Evolutionary conservation across 2,329 filamentous ascomycete species (phyloP), one percentile per base, ranked within the genome.

Genomic region (Emmonsiellopsis sp.): DNA sequence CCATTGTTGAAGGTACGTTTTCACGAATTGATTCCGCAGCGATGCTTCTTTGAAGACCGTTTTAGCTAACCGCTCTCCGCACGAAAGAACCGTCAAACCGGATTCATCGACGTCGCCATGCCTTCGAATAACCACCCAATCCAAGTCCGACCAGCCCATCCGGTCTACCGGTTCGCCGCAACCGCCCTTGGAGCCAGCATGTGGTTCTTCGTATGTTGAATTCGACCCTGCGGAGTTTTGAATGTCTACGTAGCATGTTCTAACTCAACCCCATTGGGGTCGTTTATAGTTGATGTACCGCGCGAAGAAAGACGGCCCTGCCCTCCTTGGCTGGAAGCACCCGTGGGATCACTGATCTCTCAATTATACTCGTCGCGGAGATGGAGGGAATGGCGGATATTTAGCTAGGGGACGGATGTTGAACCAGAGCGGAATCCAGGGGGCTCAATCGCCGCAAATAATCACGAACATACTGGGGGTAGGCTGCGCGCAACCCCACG

Each of bases 241-340:
- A n/a, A 49, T 27, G n/a, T 27, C 21, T 27, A 27, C 5, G 21
- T 27, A 27, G n/a, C 34, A 27, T 43, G 10, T 51, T 37, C 46
- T 50, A 48, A 51, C 39, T 37, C 36, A 14, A 14, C 34, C 8
- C 33, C 31, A n/a, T 46, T 17, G 21, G 47, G 17, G 33, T 33
- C 52, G 32, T 45, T n/a, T 56, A 39, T 65, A 95, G 91, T 75
- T 96, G 68, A 90, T 96, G 84, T 97, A 96, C 77, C 84, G 93
- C 65, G 89, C 90, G 65, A 95, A 92, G 83, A 87, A 96, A 77
- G 93, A 98, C 66, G 91, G 91, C n/a, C 80, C 92, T 27, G 92
- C 84, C 52, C 76, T 97, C 59, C 70, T 98, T 64, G 93, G 93
- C 70, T 89, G 84, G 86, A 96, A 90, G 77, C 93, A 97, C 73